Evolutionary conservation across 805 yeast genomes (phyloP).

Genomic region (Nakazawaea siamensis): DNA sequence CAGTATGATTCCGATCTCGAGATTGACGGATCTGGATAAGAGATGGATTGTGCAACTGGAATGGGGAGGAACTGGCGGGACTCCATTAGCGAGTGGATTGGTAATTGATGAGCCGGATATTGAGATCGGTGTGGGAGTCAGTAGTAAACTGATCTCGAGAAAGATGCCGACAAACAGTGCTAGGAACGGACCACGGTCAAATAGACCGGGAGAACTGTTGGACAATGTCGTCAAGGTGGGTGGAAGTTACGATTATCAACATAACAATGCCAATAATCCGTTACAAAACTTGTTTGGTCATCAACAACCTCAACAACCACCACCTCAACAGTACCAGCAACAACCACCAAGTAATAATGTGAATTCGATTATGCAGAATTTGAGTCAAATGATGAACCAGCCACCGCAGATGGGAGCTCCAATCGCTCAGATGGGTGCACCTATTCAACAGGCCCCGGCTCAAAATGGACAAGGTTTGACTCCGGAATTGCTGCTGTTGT

Average conservation of each 20-base stretch:
- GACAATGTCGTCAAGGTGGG: conserved; percentile 18
- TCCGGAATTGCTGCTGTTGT: conserved; percentile 10
- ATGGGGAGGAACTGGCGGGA: conserved; percentile 97
- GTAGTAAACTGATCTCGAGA: conserved; percentile 84
- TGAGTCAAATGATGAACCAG: conserved; percentile 10
- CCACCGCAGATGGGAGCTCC: conserved; percentile 3
- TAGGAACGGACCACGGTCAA: conserved; percentile 78
- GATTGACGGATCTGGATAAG: conserved; percentile 90
- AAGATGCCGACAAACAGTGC: conserved; percentile 90
- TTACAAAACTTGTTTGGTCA: conserved; percentile 10
- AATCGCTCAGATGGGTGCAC: neutral
- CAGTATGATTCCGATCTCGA: conserved; percentile 75
- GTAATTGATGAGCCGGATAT: conserved; percentile 96
- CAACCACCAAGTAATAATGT: conserved; percentile 2
- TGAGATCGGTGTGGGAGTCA: conserved; percentile 89
- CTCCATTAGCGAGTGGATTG: conserved; percentile 67
- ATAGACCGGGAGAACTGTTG: conserved; percentile 46
- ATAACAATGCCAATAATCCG: conserved; percentile 11
- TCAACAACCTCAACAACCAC: neutral
- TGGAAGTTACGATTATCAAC: conserved; percentile 22
- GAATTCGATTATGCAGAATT: conserved; percentile 10
- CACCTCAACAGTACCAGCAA: conserved; percentile 4
- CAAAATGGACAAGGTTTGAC: conserved; percentile 7
- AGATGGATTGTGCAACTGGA: conserved; percentile 85
- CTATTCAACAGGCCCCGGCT: conserved; percentile 1